phyloP scores from a whole-genome alignment of 106 monocot species.

The Alisma plantagoaquatica region DNA sequence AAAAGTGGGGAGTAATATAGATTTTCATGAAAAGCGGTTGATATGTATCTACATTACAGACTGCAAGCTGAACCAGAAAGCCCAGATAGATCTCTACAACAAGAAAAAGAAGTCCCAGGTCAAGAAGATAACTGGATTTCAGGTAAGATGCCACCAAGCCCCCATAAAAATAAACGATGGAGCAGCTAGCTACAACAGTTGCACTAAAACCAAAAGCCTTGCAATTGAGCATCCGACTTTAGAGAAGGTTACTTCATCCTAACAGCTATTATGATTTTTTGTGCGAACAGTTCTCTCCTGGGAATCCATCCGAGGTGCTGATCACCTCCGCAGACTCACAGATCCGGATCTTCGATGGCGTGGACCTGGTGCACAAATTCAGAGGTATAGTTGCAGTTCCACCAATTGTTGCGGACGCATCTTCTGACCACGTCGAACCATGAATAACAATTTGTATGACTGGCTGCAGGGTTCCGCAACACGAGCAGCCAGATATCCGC shows the following conservation, averaged over 20 bases:
- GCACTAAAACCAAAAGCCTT: background rate
- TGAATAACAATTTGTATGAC: slow-evolving; percentile 1
- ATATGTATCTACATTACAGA: too few relatives aligned
- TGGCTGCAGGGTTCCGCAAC: slow-evolving; percentile 59
- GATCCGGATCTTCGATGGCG: slow-evolving; percentile 71
- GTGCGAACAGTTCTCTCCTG: slow-evolving; percentile 72
- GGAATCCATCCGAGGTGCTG: slow-evolving; percentile 69
- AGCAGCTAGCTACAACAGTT: too few relatives aligned
- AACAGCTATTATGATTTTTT: background rate
- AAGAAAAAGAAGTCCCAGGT: slow-evolving; percentile 69
- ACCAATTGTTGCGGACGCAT: background rate
- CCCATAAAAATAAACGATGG: too few relatives aligned
- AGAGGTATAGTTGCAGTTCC: slow-evolving; percentile 36
- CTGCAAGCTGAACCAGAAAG: slow-evolving; percentile 56
- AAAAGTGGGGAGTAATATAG: too few relatives aligned
- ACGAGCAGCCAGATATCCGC: slow-evolving; percentile 95
- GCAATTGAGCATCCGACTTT: too few relatives aligned
- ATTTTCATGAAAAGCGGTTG: too few relatives aligned
- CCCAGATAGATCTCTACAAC: slow-evolving; percentile 53
- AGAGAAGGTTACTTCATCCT: background rate
- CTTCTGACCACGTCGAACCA: background rate
- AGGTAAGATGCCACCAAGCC: too few relatives aligned
- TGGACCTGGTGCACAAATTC: slow-evolving; percentile 73
- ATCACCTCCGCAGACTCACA: slow-evolving; percentile 89
- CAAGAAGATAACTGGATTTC: slow-evolving; percentile 93